Percentiles rank a stretch among this genome's conserved stretches.
Evolutionary conservation across 1,284 basidiomycete genomes (phyloP).

Genomic region (Puccinia novopanici): DNA sequence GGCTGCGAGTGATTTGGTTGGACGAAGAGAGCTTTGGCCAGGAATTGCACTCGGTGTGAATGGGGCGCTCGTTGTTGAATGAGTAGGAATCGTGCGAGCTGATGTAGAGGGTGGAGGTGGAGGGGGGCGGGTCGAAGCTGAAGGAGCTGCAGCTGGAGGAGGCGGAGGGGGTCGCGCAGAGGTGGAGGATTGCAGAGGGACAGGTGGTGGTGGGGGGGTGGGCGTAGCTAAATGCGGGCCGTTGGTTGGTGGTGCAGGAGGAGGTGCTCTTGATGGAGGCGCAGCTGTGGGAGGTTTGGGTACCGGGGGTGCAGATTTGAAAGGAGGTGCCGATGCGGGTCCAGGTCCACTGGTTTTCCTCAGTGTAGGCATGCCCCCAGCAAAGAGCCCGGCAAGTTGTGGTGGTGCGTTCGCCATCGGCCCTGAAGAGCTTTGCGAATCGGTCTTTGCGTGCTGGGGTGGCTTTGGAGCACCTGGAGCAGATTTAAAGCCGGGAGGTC

Average conservation of each 20-base stretch:
- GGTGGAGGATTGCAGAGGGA: conserved; percentile 8
- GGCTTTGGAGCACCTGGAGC: conserved; percentile 23
- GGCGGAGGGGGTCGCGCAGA: conserved; percentile 18
- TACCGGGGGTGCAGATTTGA: conserved; percentile 35
- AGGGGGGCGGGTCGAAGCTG: conserved; percentile 2
- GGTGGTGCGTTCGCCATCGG: conserved; percentile 50
- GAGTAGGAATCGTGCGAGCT: background rate
- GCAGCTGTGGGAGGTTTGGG: conserved; percentile 27
- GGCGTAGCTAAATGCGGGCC: conserved; percentile 5
- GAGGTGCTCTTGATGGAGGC: conserved; percentile 46
- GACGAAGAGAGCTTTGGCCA: background rate
- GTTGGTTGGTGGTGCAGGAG: conserved; percentile 18
- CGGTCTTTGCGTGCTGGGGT: background rate
- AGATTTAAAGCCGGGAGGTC: conserved; percentile 25
- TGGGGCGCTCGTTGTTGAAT: background rate
- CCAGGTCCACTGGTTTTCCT: conserved; percentile 49
- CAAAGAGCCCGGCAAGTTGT: conserved; percentile 55
- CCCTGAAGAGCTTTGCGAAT: background rate
- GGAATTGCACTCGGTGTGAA: background rate
- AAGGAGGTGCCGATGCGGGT: conserved; percentile 12
- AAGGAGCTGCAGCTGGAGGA: conserved; percentile 16
- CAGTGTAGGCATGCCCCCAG: conserved; percentile 57
- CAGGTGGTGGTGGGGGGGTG: conserved; percentile 32
- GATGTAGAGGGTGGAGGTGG: conserved; percentile 16
- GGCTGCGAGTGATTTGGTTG: background rate